Evolutionary conservation across 1,284 basidiomycete species (phyloP), one percentile per base, ranked within the genome.

Genomic region (Apiotrichum sp.): DNA sequence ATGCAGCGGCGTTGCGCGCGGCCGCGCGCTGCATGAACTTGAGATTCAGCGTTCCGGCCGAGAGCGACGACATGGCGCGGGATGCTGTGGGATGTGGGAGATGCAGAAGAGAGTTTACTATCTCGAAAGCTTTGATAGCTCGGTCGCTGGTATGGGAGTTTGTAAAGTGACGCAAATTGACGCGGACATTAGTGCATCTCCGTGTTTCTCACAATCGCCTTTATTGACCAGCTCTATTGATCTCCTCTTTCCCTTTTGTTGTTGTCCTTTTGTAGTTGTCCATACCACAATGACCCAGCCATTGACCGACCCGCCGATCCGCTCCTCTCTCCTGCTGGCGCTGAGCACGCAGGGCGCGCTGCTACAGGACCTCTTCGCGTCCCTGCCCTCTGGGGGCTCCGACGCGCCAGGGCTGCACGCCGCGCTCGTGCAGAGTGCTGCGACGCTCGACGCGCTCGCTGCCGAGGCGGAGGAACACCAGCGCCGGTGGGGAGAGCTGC

Each of bases 21-120:
- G 64, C 56, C 8, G 67, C 73, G 11, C 73, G 64, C 61, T 75
- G 73, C 73, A 75, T 75, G 53, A 75, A 75, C 56, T 75, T 75
- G 39, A 75, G 67, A 46, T 73, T 73, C 39, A 71, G 65, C 8
- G 73, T 75, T 10, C 66, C 68, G 32, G 65, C 55, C 13, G 71
- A 73, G 48, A 74, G 64, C 39, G 67, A 66, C 69, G 72, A 58
- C 38, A 51, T 42, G 50, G 16, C 22, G 10, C n/a, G 6, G 6
- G 38, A 8, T 39, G 22, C 16, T 16, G 40, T 41, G 10, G 40
- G 14, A 41, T 11, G 40, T 11, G 10, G 40, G 9, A 6, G 40
- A 41, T 8, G 11, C 10, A 13, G 40, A 41, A 14, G 6, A 14
- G 14, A 41, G 40, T 13, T 16, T 6, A 14, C 40, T 8, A 41